Evolutionary conservation across 2,329 filamentous ascomycete species (phyloP), one percentile per base, ranked within the genome.

Genomic region (Hypoxylon sp.): DNA sequence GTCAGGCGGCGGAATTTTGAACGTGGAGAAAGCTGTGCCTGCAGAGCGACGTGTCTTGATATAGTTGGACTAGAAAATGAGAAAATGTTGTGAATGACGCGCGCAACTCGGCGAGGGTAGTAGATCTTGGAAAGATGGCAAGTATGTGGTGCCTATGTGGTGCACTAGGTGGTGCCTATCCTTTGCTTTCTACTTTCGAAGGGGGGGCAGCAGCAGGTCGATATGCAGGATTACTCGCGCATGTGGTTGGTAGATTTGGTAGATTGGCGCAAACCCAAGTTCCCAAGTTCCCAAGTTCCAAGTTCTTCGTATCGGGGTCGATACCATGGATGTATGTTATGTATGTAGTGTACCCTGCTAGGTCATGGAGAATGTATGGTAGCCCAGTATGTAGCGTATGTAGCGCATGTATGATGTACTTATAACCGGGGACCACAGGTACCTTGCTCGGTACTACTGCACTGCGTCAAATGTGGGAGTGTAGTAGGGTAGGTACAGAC

Each of bases 21-120:
- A 65, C 61, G 63, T 67, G 65, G 64, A 69, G 57, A 72, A 70
- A 67, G 72, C 61, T 60, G 66, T 68, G 71, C 73, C 73, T 76
- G 76, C 74, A 78, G 73, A 74, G 77, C 78, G 75, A 82, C 78
- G 80, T 82, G 79, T 82, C 79, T 78, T 77, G 78, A 80, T 78
- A 77, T 77, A 78, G 78, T 82, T 82, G 79, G 78, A 70, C 67
- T 75, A 73, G 63, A 65, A 61, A 57, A 64, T 66, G 67, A 45
- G 60, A 56, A 57, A 59, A 48, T 58, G 59, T 49, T n/a, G 55
- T 63, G 63, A 64, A 68, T 68, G 67, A 70, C 68, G 68, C 64
- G 64, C 64, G 66, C 68, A 64, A 65, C 59, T 59, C 69, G 64
- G 59, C 62, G 63, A 69, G 62, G 59, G 64, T 65, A 61, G 63